Evolutionary conservation across 176 grass and related monocot genomes (phyloP), one percentile per base, ranked within the genome.

Genomic region (Oryza glaberrima): DNA sequence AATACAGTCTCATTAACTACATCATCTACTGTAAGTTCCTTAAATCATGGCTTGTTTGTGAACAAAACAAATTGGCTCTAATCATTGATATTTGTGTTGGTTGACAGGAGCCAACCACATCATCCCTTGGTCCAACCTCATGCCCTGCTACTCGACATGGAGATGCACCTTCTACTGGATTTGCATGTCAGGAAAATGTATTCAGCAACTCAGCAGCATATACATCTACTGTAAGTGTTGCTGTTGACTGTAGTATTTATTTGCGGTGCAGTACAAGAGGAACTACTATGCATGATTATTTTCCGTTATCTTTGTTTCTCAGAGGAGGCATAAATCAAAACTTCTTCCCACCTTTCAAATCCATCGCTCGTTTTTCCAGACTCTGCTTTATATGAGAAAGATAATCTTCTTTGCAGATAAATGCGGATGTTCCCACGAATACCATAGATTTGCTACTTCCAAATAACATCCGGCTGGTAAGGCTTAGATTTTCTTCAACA

Each of bases 361-460:
- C 66, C 76, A 46, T 30, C 6, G 40, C 10, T 81, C 8, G 6
- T 61, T 32, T 70, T 63, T 35, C 47, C 48, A 46, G 17, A 6
- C 2, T 38, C 25, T 70, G 16, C 16, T 78, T 41, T 77, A 70
- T 84, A 70, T 78, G 75, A 78, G 66, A 85, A 78, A 46, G 40
- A 46, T 15, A 34, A 25, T 78, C 11, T 11, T 70, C 0, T 69
- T 78, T 85, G 19, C 76, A 86, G 76, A 56, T 73, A 70, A 79
- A 73, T 38, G 9, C 65, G 79, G 54, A 48, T 79, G 30, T 49
- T 19, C 26, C 52, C n/a, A 65, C 34, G 20, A 79, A 73, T 72
- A 51, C 76, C n/a, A 30, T 86, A 49, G 84, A 86, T 19, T 73
- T 86, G 54, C 9, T 79, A 40, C 52, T 86, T 47, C 68, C 68